Base-by-base conservation (phyloP, 2,329 filamentous ascomycete genomes). In the Acrocalymma vagum region DNA sequence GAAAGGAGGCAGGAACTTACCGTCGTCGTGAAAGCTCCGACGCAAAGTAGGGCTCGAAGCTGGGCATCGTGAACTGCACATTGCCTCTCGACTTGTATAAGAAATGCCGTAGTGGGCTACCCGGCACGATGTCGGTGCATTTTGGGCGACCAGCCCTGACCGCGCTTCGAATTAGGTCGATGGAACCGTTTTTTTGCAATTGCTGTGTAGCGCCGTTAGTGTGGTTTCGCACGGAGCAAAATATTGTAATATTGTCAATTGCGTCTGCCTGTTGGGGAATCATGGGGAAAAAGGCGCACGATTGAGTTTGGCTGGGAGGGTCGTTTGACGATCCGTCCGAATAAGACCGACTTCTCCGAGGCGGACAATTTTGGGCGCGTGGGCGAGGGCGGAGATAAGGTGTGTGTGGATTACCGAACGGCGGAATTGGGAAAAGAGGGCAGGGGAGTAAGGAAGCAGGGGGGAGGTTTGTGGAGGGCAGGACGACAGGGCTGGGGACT, bases 41-140 rank as follows among this genome's bases (percentile, higher is more conserved):
- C 16, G 67, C 70, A 60, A 94, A 94, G 41, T 85, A 76, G 0
- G 89, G 86, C 8, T 83, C 78, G 46, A 90, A 87, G 0, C 88
- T 85, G 1, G 92, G 88, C 90, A 95, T 96, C 55, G 84, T 87
- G 70, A 96, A 99, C 67, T 99, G 95, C 18, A 99, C 94, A 58
- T 99, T 96, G 14, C 87, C 85, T 45, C 90, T 83, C 11, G 90
- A 96, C 71, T 97, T 99, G 78, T 96, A 99, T 13, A 99, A 73
- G 63, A 97, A 99, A 74, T 99, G 94, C 55, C 87, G 86, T 36
- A 97, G 75, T 21, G 87, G 85, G 11, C 86, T 88, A 16, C 87
- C 88, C 0, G 91, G 88, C 1, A 91, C 81, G 43, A 99, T 85
- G 44, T 94, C 87, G 11, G 83, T 81, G 42, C 87, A 81, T 17